Evolutionary conservation across 495 filamentous ascomycete species (phyloP).

Genomic region (Haplographium delicatum): DNA sequence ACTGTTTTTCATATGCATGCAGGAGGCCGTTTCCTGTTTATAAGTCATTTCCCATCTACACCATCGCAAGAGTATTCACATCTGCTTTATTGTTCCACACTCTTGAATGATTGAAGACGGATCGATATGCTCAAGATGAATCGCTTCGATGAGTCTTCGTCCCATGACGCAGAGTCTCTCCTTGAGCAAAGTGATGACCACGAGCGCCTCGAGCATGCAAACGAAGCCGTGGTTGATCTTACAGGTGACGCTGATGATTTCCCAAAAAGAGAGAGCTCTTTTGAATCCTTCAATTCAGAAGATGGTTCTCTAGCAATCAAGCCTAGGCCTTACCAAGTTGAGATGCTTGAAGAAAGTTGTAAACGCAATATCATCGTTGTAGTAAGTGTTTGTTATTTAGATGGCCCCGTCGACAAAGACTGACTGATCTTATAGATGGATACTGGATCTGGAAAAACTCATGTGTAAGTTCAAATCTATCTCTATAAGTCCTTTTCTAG

Average conservation of each 20-base stretch:
- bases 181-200: not conserved
- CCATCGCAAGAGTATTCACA: too few relatives aligned
- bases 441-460: not conserved
- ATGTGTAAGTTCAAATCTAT: too few relatives aligned
- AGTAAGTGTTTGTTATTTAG: conserved; percentile 40
- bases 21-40: too few relatives aligned
- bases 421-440: conserved; percentile 1
- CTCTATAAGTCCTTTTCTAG: too few relatives aligned
- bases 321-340: conserved; percentile 73
- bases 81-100: too few relatives aligned
- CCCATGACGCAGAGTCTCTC: not conserved
- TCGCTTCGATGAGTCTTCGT: not conserved
- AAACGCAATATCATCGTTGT: conserved; percentile 78
- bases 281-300: not conserved
- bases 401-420: conserved; percentile 1
- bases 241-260: not conserved
- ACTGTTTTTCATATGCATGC: too few relatives aligned
- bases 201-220: not conserved
- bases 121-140: conserved; percentile 3
- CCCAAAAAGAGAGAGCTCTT: not conserved
- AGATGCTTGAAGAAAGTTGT: conserved; percentile 85
- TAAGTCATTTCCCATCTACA: too few relatives aligned
- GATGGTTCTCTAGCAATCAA: conserved; percentile 12
- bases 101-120: too few relatives aligned
- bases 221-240: conserved; percentile 9